A percentile compares a stretch with the other conserved stretches of the same genome.
Evolutionary conservation across 2,329 filamentous ascomycete genomes (phyloP).

Genomic region (Phialophora chinensis): DNA sequence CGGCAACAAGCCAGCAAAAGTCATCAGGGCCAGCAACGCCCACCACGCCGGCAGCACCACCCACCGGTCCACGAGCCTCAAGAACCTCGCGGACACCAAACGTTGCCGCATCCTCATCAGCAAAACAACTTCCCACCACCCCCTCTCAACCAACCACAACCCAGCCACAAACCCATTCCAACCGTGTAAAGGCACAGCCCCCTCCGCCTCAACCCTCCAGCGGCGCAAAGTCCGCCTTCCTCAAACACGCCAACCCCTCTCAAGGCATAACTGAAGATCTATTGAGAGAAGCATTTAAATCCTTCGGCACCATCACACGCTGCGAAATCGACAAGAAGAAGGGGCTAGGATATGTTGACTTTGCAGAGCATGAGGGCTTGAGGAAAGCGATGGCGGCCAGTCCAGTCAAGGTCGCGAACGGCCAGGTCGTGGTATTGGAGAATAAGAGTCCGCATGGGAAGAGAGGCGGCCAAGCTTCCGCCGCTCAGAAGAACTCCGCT

Average conservation of each 20-base stretch:
- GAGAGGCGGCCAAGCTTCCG: constrained; percentile 17
- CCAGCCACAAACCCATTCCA: constrained; percentile 12
- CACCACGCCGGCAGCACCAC: constrained; percentile 30
- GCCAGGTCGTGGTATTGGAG: constrained; percentile 84
- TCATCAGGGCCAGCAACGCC: constrained; percentile 42
- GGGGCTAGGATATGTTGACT: constrained; percentile 92
- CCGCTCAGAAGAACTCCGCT: not conserved
- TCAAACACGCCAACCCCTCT: constrained; percentile 84
- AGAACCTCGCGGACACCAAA: constrained; percentile 32
- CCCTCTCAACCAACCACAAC: constrained; percentile 15
- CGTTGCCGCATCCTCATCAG: constrained; percentile 22
- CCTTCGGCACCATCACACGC: constrained; percentile 74
- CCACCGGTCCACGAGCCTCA: constrained; percentile 38
- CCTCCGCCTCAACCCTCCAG: constrained; percentile 45
- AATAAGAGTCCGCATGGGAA: constrained; percentile 58
- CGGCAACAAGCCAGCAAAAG: constrained; percentile 42
- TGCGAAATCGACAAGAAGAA: constrained; percentile 96
- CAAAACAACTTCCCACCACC: constrained; percentile 19
- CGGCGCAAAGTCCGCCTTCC: constrained; percentile 70
- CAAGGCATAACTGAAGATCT: constrained; percentile 87
- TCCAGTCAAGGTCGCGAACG: constrained; percentile 80
- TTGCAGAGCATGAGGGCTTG: constrained; percentile 73
- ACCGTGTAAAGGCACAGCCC: constrained; percentile 32
- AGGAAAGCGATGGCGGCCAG: constrained; percentile 81
- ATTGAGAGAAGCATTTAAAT: constrained; percentile 74